Base-by-base conservation (phyloP, 768 basidiomycete species). In the Boletus fagicola region DNA sequence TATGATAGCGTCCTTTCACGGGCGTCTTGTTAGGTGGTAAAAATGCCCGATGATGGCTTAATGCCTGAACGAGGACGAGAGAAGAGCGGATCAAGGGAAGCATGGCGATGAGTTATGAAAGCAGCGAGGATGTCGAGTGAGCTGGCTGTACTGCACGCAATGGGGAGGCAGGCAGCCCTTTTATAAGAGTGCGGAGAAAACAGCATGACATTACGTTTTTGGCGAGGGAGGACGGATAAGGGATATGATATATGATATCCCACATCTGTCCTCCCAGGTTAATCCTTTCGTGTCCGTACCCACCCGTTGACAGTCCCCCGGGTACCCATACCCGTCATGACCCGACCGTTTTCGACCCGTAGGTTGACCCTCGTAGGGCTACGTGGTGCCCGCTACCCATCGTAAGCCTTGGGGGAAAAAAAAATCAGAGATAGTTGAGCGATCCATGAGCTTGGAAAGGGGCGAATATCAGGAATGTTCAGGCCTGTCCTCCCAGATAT, bases 11-110 rank as follows among this genome's bases (percentile, higher is more conserved):
- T 10, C 73, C 74, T 53, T 82, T 82, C 35, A 65, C 56, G 0
- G 75, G 77, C 0, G 83, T 81, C 11, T 80, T 81, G 65, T 85
- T 83, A 2, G 84, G 84, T 0, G 84, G 82, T 0, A 80, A 80
- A 61, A 76, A 81, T 0, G 82, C 84, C 0, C 77, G 61, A 38
- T 82, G 78, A 62, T 84, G 82, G 65, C 72, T 75, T 28, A 77
- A 48, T 2, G 82, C 80, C 59, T 85, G 83, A 36, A 80, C 56
- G 36, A 76, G 62, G 61, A 81, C 75, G 54, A 86, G 78, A 36
- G 70, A 62, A 18, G 78, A 77, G 22, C 84, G 77, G 33, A 63
- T 48, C 36, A 75, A 55, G 56, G 79, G 68, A 49, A 80, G 78
- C 83, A 86, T 85, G 44, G 51, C 26, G 43, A 54, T 3, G 24